phyloP scores from a whole-genome alignment of 164 flowering plant genomes.

The Magnolia officinalis region DNA sequence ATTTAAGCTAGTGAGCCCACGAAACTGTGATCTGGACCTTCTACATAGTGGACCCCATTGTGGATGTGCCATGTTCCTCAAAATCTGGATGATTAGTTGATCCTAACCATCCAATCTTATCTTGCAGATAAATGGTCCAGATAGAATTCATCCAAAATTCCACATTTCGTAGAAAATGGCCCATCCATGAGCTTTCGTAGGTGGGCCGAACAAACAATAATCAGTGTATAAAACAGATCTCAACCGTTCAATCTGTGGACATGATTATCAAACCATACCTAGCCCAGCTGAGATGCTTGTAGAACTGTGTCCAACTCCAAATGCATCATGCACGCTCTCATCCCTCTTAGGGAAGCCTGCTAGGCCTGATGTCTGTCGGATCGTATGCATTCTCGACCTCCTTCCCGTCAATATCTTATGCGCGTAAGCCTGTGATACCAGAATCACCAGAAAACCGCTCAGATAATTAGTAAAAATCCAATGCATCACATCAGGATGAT shows the following conservation, averaged over 20 bases:
- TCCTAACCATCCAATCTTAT: too few relatives aligned
- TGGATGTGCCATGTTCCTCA: background rate
- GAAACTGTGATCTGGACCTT: too few relatives aligned
- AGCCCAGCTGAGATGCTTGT: slow-evolving; percentile 45
- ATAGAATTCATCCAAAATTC: too few relatives aligned
- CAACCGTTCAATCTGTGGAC: too few relatives aligned
- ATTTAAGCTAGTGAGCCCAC: too few relatives aligned
- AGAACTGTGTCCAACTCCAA: slow-evolving; percentile 38
- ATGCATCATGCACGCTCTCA: slow-evolving; percentile 45
- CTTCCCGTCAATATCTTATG: slow-evolving; percentile 36
- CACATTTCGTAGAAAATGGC: too few relatives aligned
- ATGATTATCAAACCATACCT: slow-evolving; percentile 7
- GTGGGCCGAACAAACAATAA: too few relatives aligned
- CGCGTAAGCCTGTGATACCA: slow-evolving; percentile 31
- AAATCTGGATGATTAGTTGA: background rate
- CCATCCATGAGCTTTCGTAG: too few relatives aligned
- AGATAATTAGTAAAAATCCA: background rate
- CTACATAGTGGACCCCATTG: too few relatives aligned
- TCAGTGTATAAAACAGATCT: too few relatives aligned
- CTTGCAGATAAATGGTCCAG: too few relatives aligned
- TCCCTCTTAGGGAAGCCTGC: slow-evolving; percentile 44
- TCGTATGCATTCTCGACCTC: slow-evolving; percentile 43
- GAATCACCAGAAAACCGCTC: background rate
- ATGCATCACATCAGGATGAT: too few relatives aligned
- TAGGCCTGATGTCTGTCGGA: slow-evolving; percentile 29